Percentiles rank a stretch among this genome's conserved stretches.
Evolutionary conservation across 352 stramenopile species (phyloP).

Genomic region (Globisporangium iwayamae): DNA sequence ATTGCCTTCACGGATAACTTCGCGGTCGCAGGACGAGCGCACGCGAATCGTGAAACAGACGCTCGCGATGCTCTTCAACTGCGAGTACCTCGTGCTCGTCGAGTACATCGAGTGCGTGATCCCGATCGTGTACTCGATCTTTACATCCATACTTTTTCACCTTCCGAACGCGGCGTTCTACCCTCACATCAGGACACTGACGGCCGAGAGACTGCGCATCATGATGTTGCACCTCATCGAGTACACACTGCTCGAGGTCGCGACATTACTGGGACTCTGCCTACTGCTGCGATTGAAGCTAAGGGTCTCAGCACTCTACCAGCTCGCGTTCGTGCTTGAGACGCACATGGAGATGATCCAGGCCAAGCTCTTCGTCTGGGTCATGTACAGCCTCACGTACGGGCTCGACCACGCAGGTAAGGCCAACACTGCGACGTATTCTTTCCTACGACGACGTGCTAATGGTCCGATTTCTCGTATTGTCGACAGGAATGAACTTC

Average conservation of each 20-base stretch:
- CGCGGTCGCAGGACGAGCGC: not conserved
- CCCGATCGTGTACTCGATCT: constrained; percentile 13
- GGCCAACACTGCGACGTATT: no score
- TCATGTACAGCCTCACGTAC: constrained; percentile 19
- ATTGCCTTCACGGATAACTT: not conserved
- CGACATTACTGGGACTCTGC: constrained; percentile 10
- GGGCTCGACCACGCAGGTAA: constrained; percentile 2
- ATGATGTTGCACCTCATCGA: constrained; percentile 9
- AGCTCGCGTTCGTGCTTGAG: constrained; percentile 35
- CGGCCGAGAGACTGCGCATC: not conserved
- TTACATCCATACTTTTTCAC: constrained; percentile 9
- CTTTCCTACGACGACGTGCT: no score
- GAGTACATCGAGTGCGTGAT: constrained; percentile 25
- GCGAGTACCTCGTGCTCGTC: constrained; percentile 23
- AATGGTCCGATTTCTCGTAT: not conserved
- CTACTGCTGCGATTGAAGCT: constrained; percentile 7
- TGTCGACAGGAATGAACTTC: constrained; percentile 2
- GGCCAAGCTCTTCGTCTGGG: constrained; percentile 36
- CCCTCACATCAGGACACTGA: constrained; percentile 5
- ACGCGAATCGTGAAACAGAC: not conserved
- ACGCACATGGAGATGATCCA: constrained; percentile 34
- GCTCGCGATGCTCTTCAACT: constrained; percentile 18
- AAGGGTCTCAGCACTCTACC: no score
- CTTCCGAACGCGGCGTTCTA: constrained; percentile 19
- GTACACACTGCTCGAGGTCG: constrained; percentile 13